Base-by-base conservation (phyloP, 1,139 yeast species). In the Candida mesenterica region DNA sequence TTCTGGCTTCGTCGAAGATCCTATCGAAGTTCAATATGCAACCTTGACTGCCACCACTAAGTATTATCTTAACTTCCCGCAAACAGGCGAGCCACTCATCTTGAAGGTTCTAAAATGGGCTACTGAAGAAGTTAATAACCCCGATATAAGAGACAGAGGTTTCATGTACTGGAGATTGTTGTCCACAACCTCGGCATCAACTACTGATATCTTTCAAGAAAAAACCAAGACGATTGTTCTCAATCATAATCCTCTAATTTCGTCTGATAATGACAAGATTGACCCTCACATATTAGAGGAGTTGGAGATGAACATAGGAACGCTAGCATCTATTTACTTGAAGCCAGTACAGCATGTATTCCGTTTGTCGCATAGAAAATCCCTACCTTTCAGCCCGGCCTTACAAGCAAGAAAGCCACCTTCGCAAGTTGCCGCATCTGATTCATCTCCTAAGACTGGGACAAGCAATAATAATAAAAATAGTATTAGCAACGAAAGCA, bases 61-160 rank as follows among this genome's bases (percentile, higher is more conserved):
- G 54, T 61, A 77, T 18, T 88, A 84, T 53, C 61, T 87, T 18
- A 65, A 73, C 30, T 54, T 64, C 22, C 88, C 90, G 0, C 61
- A 69, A 4, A 62, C 53, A 26, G 82, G 82, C 5, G 87, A 84
- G 49, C 52, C 62, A 2, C 52, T 81, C 15, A 77, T 88, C 2
- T 65, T 88, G 24, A 65, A 69, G 27, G 68, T 84, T 0, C 62
- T 89, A 39, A 82, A 79, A 52, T 63, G 72, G 62, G 86, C 90
- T 4, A 85, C 95, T 0, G 95, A 87, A 47, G 85, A 81, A 15
- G 68, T 73, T 0, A 81, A 82, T 44, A 72, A 67, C 48, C 96
- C 97, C 0, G 97, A 90, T 59, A 62, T 89, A 12, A 72, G 97
- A 44, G 95, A 87, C 46, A 63, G 96, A 31, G 96, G 94, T 0